Percentiles rank a stretch among this genome's conserved stretches.
Conservation (phyloP, 495 filamentous ascomycete species). For the Aspergillus bridgeri region DNA sequence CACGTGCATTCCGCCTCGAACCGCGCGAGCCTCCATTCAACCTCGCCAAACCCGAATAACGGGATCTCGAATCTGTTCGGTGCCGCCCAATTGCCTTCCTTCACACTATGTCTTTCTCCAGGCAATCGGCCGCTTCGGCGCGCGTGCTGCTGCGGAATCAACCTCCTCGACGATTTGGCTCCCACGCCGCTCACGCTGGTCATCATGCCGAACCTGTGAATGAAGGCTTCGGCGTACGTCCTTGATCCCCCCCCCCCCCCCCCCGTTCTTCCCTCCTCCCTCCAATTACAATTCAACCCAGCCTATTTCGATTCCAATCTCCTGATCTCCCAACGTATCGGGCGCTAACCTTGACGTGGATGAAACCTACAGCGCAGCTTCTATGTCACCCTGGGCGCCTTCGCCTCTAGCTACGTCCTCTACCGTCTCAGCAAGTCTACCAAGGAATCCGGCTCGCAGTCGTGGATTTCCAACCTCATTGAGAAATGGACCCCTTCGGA, state of each 20-base stretch:
- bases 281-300: constrained; percentile 12
- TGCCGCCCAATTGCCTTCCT: constrained; percentile 30
- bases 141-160: constrained; percentile 44
- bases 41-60: constrained; percentile 16
- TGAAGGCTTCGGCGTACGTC: constrained; percentile 63
- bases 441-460: constrained; percentile 46
- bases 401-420: constrained; percentile 55
- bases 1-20: constrained; percentile 19
- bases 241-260: constrained; percentile 14
- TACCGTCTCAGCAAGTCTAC: constrained; percentile 48
- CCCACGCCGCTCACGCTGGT: constrained; percentile 33
- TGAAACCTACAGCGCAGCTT: constrained; percentile 54
- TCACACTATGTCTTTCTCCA: constrained; percentile 44
- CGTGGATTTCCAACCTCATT: constrained; percentile 57
- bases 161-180: constrained; percentile 44
- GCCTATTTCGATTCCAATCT: constrained; percentile 6
- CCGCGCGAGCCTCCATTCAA: constrained; percentile 13
- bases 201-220: constrained; percentile 52
- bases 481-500: constrained; percentile 45
- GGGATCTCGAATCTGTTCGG: constrained; percentile 31
- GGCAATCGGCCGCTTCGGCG: constrained; percentile 40
- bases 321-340: constrained; percentile 8
- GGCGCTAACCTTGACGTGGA: constrained; percentile 15
- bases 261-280: no score
- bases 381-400: constrained; percentile 58